These are phyloP conservation scores for Gonapodya sp. DNA, from an alignment of 192 early-diverging fungal species.

Conservation along the genomic window DNA sequence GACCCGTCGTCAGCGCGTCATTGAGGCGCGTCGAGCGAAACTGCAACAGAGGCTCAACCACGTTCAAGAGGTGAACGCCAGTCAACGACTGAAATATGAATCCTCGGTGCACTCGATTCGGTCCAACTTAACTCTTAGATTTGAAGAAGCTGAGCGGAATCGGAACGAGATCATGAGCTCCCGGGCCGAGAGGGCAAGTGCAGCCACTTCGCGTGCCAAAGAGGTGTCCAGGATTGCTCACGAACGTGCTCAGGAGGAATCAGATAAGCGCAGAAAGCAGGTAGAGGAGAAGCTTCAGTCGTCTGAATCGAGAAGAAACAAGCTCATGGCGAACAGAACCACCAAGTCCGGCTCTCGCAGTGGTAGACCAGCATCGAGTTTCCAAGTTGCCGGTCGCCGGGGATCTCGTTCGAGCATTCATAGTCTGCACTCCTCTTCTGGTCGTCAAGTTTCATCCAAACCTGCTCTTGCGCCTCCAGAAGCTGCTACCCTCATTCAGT, in stretches of 20 bases:
- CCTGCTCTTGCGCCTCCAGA: constrained; percentile 1
- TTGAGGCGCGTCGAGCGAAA: neutral
- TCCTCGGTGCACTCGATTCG: neutral
- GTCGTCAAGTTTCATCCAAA: neutral
- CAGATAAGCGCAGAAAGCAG: neutral
- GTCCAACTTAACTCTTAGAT: neutral
- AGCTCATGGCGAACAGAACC: neutral
- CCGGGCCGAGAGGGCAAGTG: neutral
- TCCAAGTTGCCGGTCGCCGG: neutral
- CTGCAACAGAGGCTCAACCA: neutral
- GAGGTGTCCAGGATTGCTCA: neutral
- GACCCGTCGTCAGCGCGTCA: neutral
- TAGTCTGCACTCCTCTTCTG: neutral
- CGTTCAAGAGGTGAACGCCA: neutral
- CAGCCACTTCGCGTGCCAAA: neutral
- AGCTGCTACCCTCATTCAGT: constrained; percentile 28
- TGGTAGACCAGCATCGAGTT: neutral
- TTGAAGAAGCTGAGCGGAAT: neutral
- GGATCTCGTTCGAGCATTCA: neutral
- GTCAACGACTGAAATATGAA: neutral
- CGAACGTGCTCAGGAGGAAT: neutral
- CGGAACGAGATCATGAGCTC: neutral
- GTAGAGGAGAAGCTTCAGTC: neutral
- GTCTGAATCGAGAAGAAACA: neutral
- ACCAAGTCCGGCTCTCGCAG: neutral